Percentiles rank a stretch among this genome's conserved stretches.
phyloP scores from a whole-genome alignment of 2,329 filamentous ascomycete genomes.

The Neophaeococcomyces aloes region DNA sequence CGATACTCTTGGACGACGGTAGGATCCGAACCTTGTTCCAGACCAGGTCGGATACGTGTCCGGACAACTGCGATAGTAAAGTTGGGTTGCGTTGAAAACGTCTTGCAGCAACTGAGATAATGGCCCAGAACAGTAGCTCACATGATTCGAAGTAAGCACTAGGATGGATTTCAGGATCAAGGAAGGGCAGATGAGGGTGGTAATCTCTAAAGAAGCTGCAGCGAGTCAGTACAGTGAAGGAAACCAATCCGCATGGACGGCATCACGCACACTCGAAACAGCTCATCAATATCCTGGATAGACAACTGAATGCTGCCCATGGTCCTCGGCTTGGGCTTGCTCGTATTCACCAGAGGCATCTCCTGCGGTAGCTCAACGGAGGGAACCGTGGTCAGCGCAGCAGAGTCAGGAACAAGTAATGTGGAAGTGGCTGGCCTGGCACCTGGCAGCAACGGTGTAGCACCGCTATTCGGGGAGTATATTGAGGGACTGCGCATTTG shows the following conservation, averaged over 20 bases:
- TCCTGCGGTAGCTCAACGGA: too few relatives aligned
- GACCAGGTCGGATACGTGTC: conserved; percentile 46
- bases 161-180: conserved; percentile 43
- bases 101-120: conserved; percentile 51
- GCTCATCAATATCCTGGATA: conserved; percentile 20
- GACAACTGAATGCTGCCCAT: neutral
- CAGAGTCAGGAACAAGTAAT: too few relatives aligned
- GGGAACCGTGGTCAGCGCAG: too few relatives aligned
- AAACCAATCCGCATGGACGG: too few relatives aligned
- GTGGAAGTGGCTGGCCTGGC: too few relatives aligned
- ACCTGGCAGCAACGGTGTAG: too few relatives aligned
- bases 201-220: conserved; percentile 51
- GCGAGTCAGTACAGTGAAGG: too few relatives aligned
- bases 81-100: conserved; percentile 44
- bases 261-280: conserved; percentile 26
- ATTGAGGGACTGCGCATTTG: too few relatives aligned
- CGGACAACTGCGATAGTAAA: conserved; percentile 41
- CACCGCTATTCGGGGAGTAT: too few relatives aligned
- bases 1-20: conserved; percentile 51
- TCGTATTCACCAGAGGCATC: too few relatives aligned
- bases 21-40: conserved; percentile 51
- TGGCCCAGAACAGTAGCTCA: conserved; percentile 55
- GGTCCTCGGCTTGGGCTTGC: neutral
- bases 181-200: conserved; percentile 53
- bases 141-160: conserved; percentile 48